Evolutionary conservation across 2,329 filamentous ascomycete genomes (phyloP).

Genomic region (Aspergillus arachidicola): DNA sequence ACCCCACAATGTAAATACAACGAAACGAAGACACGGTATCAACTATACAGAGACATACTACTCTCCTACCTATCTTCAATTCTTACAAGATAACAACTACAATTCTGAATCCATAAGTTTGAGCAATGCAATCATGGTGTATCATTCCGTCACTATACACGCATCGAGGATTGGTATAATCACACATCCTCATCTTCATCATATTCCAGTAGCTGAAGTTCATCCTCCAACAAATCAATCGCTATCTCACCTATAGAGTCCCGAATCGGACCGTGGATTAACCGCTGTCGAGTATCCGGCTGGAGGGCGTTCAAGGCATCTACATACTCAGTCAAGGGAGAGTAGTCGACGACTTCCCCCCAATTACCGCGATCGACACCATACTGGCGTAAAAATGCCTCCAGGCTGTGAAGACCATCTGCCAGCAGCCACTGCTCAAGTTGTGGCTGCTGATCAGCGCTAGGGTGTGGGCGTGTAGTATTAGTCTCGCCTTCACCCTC

Average conservation of each 20-base stretch:
- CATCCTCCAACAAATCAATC: slow-evolving; percentile 39
- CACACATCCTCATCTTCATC: slow-evolving; percentile 24
- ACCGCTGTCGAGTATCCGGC: slow-evolving; percentile 26
- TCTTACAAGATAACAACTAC: not conserved
- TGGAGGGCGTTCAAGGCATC: slow-evolving; percentile 32
- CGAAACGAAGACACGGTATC: not conserved
- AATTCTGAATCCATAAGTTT: not conserved
- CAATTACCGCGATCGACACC: slow-evolving; percentile 48
- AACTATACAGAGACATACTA: not conserved
- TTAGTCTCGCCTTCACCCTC: slow-evolving; percentile 17
- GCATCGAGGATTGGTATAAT: slow-evolving; percentile 4
- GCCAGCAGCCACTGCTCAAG: slow-evolving; percentile 38
- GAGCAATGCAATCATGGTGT: not conserved
- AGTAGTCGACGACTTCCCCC: slow-evolving; percentile 38
- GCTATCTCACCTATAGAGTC: slow-evolving; percentile 39
- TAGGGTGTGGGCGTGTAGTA: slow-evolving; percentile 23
- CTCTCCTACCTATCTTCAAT: not conserved
- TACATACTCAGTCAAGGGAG: slow-evolving; percentile 40
- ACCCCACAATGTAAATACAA: not conserved
- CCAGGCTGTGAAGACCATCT: slow-evolving; percentile 37
- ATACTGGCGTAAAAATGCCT: slow-evolving; percentile 39
- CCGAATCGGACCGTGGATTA: slow-evolving; percentile 35
- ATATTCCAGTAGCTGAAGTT: slow-evolving; percentile 35
- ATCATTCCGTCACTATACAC: slow-evolving; percentile 3
- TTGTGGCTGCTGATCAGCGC: slow-evolving; percentile 29